These are phyloP conservation scores for Megacollybia marginata DNA, from an alignment of 768 basidiomycete species.

Conservation along the genomic window DNA sequence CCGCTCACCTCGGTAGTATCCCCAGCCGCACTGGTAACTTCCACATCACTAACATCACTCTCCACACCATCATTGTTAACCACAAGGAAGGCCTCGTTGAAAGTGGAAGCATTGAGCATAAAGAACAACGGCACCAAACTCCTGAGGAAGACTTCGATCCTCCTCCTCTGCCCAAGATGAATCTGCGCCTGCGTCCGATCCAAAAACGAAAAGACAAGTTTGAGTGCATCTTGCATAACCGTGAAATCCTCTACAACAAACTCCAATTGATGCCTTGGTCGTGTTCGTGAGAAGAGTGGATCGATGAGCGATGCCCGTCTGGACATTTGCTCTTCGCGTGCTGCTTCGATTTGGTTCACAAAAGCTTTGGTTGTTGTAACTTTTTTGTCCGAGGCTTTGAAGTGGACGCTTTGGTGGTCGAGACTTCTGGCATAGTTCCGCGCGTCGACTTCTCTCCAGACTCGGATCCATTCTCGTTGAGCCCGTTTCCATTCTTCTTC, in stretches of 20 bases:
- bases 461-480: constrained; percentile 97
- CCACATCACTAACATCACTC: constrained; percentile 48
- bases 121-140: constrained; percentile 73
- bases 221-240: constrained; percentile 81
- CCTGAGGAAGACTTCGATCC: constrained; percentile 78
- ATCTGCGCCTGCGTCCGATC: constrained; percentile 82
- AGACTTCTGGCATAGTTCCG: constrained; percentile 90
- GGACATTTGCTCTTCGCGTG: constrained; percentile 75
- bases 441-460: constrained; percentile 95
- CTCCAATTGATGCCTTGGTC: constrained; percentile 73
- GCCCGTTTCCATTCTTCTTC: constrained; percentile 99
- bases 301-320: constrained; percentile 58
- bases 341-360: constrained; percentile 77
- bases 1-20: constrained; percentile 31
- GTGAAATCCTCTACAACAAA: constrained; percentile 67
- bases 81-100: constrained; percentile 63
- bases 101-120: constrained; percentile 61
- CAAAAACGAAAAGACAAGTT: constrained; percentile 84
- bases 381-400: constrained; percentile 89
- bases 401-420: constrained; percentile 88
- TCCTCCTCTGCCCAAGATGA: constrained; percentile 60
- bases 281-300: constrained; percentile 49
- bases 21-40: constrained; percentile 22
- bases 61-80: constrained; percentile 42
- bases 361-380: constrained; percentile 68